Evolutionary conservation across 2,329 filamentous ascomycete species (phyloP).

Genomic region (Botryotinia narcissicola): DNA sequence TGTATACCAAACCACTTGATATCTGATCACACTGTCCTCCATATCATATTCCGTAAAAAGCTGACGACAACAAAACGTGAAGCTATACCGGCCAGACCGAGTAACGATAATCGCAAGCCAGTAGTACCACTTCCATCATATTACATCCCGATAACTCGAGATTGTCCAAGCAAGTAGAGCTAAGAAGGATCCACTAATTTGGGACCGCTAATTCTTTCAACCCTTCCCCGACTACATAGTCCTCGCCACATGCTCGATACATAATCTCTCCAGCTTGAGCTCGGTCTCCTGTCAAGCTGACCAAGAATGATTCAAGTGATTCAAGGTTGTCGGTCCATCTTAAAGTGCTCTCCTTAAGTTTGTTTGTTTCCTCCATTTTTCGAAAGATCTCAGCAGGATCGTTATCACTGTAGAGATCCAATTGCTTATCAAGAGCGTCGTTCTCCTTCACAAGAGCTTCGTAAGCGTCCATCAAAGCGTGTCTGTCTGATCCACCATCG

Average conservation of each 20-base stretch:
- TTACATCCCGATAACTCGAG: background rate
- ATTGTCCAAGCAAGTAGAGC: conserved; percentile 19
- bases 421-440: conserved; percentile 35
- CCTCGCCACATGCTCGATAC: conserved; percentile 45
- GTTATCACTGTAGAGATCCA: conserved; percentile 36
- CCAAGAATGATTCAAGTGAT: conserved; percentile 34
- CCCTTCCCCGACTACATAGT: conserved; percentile 48
- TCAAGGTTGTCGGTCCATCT: conserved; percentile 39
- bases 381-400: conserved; percentile 36
- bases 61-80: conserved; percentile 7
- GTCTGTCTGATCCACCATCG: conserved; percentile 32
- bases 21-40: conserved; percentile 11
- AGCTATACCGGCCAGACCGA: conserved; percentile 15
- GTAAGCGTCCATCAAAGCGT: conserved; percentile 33
- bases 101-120: conserved; percentile 15
- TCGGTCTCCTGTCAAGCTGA: conserved; percentile 36
- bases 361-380: conserved; percentile 35
- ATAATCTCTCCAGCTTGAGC: conserved; percentile 40
- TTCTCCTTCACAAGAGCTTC: conserved; percentile 34
- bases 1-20: background rate
- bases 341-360: conserved; percentile 33
- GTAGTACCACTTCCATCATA: background rate
- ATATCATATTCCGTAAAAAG: background rate
- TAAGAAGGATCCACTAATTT: conserved; percentile 13
- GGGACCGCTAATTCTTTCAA: conserved; percentile 41